These are phyloP conservation scores for Plasmodium vinckei DNA, from an alignment of 169 alveolate genomes.

Conservation along the genomic window DNA sequence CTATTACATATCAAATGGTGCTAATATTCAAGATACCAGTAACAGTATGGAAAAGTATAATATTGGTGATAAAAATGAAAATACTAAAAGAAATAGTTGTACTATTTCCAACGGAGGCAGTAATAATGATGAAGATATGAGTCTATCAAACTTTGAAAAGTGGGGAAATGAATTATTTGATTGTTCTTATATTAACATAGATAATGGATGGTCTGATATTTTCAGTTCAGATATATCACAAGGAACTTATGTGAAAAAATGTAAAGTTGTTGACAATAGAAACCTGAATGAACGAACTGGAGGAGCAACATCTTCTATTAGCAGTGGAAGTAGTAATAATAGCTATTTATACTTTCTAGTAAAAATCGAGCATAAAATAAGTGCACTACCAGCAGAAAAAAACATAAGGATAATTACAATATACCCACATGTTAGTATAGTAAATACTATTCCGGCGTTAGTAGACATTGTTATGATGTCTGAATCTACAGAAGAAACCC, in stretches of 20 bases:
- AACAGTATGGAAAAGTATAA: background rate
- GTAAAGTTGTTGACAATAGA: conserved; percentile 35
- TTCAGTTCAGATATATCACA: conserved; percentile 68
- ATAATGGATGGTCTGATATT: conserved; percentile 74
- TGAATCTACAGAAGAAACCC: conserved; percentile 53
- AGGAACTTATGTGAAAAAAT: conserved; percentile 74
- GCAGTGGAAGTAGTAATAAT: conserved; percentile 73
- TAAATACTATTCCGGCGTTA: conserved; percentile 87
- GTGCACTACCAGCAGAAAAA: conserved; percentile 88
- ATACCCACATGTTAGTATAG: conserved; percentile 87
- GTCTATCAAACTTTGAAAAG: conserved; percentile 7
- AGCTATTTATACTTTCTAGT: conserved; percentile 86
- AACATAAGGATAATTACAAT: conserved; percentile 83
- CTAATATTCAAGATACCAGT: background rate
- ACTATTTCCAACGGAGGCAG: background rate
- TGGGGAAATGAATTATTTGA: conserved; percentile 13
- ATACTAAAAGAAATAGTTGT: background rate
- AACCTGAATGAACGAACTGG: background rate
- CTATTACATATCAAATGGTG: conserved; percentile 4
- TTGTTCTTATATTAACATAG: conserved; percentile 17
- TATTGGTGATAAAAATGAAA: background rate
- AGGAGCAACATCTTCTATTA: background rate
- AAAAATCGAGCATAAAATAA: conserved; percentile 79
- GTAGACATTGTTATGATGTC: conserved; percentile 78
- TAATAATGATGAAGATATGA: background rate